Evolutionary conservation across 2,329 filamentous ascomycete genomes (phyloP).

Genomic region (Knufia petricola): DNA sequence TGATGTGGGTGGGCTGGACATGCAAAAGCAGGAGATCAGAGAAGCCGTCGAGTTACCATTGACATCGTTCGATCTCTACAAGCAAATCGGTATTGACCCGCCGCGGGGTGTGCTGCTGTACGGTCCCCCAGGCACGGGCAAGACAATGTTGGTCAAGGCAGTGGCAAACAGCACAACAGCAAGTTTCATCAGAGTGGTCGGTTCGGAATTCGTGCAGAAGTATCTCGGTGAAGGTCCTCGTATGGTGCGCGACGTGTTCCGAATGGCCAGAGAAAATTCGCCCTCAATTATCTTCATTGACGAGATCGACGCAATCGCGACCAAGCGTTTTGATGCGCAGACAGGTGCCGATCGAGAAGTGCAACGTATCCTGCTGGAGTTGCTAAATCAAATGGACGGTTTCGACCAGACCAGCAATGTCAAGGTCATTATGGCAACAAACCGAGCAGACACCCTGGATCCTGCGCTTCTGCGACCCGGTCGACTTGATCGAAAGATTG

Average conservation of each 20-base stretch:
- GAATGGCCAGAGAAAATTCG: slow-evolving; percentile 97
- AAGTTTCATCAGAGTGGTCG: slow-evolving; percentile 95
- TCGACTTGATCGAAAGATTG: slow-evolving; percentile 94
- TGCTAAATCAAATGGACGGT: slow-evolving; percentile 99
- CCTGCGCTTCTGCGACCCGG: slow-evolving; percentile 89
- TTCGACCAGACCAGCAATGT: slow-evolving; percentile 99
- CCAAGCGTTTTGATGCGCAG: slow-evolving; percentile 97
- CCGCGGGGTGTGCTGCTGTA: slow-evolving; percentile 93
- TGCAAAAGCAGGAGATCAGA: slow-evolving; percentile 99
- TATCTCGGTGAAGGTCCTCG: slow-evolving; percentile 95
- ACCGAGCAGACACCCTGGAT: slow-evolving; percentile 93
- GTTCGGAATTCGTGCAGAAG: slow-evolving; percentile 97
- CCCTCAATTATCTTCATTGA: slow-evolving; percentile 99
- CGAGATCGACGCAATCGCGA: slow-evolving; percentile 97
- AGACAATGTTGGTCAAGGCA: slow-evolving; percentile 96
- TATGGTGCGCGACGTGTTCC: slow-evolving; percentile 98
- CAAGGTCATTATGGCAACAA: slow-evolving; percentile 99
- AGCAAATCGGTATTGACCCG: slow-evolving; percentile 97
- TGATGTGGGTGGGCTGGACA: slow-evolving; percentile 93
- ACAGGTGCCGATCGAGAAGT: slow-evolving; percentile 97
- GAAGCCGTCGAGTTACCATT: slow-evolving; percentile 95
- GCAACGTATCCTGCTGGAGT: slow-evolving; percentile 91
- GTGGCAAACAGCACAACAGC: slow-evolving; percentile 97
- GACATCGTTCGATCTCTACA: slow-evolving; percentile 97
- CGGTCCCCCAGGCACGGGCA: slow-evolving; percentile 88